Conservation (phyloP, 2,329 filamentous ascomycete species). For the Pleomassaria siparia region DNA sequence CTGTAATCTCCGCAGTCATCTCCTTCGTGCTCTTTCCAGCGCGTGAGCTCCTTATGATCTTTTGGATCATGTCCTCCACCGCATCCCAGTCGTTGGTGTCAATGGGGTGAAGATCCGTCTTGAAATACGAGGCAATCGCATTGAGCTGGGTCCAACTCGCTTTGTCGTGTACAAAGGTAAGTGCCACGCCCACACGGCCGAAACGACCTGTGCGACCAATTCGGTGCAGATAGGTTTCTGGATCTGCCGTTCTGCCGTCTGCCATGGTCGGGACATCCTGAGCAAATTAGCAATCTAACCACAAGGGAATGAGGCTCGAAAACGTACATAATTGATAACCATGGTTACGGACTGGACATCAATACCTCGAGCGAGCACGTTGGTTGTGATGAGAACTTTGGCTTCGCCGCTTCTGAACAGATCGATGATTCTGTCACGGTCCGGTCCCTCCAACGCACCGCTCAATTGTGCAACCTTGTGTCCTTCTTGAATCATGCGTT, state of each 20-base stretch:
- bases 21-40: constrained; percentile 45
- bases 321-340: constrained; percentile 86
- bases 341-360: constrained; percentile 91
- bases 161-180: constrained; percentile 89
- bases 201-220: constrained; percentile 97
- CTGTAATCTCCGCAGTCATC: constrained; percentile 35
- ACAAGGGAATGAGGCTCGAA: background rate
- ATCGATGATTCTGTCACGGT: constrained; percentile 82
- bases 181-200: constrained; percentile 91
- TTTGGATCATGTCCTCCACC: constrained; percentile 80
- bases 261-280: constrained; percentile 55
- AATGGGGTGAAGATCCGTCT: constrained; percentile 77
- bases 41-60: constrained; percentile 50
- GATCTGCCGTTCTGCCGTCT: constrained; percentile 71
- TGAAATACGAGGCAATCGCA: constrained; percentile 77
- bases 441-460: constrained; percentile 78
- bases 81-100: constrained; percentile 88
- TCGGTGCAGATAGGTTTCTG: constrained; percentile 95
- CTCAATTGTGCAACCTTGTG: constrained; percentile 91
- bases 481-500: constrained; percentile 82
- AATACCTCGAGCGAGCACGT: constrained; percentile 93
- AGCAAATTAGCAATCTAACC: constrained; percentile 38
- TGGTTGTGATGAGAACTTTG: constrained; percentile 97
- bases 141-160: constrained; percentile 78
- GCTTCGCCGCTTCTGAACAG: constrained; percentile 82